phyloP scores from a whole-genome alignment of 2,329 filamentous ascomycete genomes.

The Pseudopithomyces maydicus region DNA sequence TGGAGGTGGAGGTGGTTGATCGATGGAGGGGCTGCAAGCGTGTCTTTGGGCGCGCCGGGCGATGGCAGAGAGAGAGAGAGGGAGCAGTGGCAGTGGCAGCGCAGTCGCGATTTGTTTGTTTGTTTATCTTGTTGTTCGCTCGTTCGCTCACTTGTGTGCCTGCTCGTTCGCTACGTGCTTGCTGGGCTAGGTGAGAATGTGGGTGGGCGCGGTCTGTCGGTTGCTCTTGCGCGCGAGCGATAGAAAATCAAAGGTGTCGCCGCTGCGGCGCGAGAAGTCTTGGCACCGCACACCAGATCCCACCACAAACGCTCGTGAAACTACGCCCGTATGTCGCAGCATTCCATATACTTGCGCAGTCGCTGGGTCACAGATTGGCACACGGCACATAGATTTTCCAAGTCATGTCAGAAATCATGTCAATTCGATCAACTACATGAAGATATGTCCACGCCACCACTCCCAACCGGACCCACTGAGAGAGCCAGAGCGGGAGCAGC shows the following conservation, averaged over 20 bases:
- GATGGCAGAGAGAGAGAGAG: conserved; percentile 25
- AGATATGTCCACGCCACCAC: conserved; percentile 27
- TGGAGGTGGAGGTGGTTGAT: conserved; percentile 8
- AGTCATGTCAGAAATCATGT: not conserved
- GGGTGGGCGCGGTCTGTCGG: conserved; percentile 14
- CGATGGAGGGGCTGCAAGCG: conserved; percentile 25
- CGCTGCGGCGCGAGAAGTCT: not conserved
- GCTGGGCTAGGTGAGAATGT: conserved; percentile 5
- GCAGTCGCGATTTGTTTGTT: conserved; percentile 13
- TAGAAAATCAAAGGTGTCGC: conserved; percentile 12
- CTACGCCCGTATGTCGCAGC: not conserved
- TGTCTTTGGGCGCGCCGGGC: conserved; percentile 45
- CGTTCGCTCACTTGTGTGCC: not conserved
- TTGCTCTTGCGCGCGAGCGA: conserved; percentile 19
- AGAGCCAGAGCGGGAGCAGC: conserved; percentile 14
- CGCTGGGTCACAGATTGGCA: not conserved
- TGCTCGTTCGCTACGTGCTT: not conserved
- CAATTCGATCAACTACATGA: not conserved
- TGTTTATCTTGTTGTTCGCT: not conserved
- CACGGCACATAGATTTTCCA: not conserved
- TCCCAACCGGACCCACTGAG: conserved; percentile 10
- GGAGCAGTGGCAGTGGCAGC: conserved; percentile 35
- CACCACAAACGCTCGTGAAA: conserved; percentile 1
- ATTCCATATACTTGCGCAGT: not conserved
- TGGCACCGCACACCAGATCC: not conserved